Percentiles rank a stretch among this genome's conserved stretches.
phyloP scores from a whole-genome alignment of 176 grass and related monocot genomes.

The Pharus latifolius region DNA sequence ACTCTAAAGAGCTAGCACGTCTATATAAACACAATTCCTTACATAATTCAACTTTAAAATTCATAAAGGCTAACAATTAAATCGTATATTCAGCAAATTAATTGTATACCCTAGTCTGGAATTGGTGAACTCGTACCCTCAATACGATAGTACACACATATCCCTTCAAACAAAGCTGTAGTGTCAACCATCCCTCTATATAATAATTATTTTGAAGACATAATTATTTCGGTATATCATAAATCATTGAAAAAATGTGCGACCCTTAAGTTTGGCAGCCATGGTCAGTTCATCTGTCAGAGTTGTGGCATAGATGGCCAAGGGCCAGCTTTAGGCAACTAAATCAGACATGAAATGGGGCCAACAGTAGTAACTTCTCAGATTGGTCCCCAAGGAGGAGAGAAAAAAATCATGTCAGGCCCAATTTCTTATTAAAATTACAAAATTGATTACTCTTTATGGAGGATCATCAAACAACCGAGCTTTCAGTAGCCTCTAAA shows the following conservation, averaged over 20 bases:
- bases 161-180: no score
- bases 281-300: not conserved
- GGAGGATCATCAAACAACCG: slow-evolving; percentile 6
- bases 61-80: no score
- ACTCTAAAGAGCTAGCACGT: no score
- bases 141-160: no score
- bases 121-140: no score
- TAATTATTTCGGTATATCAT: slow-evolving; percentile 12
- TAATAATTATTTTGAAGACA: not conserved
- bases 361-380: not conserved
- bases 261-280: not conserved
- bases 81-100: no score
- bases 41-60: no score
- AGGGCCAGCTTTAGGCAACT: not conserved
- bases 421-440: slow-evolving; percentile 32
- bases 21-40: no score
- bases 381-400: not conserved
- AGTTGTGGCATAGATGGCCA: not conserved
- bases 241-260: not conserved
- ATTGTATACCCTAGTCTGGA: no score
- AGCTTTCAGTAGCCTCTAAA: not conserved
- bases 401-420: not conserved
- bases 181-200: no score
- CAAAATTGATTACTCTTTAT: slow-evolving; percentile 33
- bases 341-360: not conserved